Evolutionary conservation across 768 basidiomycete genomes (phyloP).

Genomic region (Xerocomus potaroensis): DNA sequence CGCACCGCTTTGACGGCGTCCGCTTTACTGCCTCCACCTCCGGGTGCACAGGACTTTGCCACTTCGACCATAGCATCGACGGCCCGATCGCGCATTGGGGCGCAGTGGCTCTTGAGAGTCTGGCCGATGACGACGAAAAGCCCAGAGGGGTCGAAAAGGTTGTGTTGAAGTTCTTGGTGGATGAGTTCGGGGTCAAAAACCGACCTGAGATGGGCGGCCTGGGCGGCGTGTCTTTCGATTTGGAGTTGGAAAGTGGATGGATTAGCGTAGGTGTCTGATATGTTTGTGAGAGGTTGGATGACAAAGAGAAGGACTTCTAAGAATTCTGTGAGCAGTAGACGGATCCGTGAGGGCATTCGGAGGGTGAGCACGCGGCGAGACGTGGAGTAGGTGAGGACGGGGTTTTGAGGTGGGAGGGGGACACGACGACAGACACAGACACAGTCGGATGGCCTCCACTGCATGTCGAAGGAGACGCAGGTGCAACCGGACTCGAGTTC

Average conservation of each 20-base stretch:
- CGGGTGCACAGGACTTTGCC: constrained; percentile 55
- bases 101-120: constrained; percentile 86
- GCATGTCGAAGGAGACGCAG: constrained; percentile 69
- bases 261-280: constrained; percentile 57
- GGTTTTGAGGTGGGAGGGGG: constrained; percentile 37
- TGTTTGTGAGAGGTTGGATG: constrained; percentile 71
- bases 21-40: constrained; percentile 49
- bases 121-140: constrained; percentile 76
- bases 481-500: constrained; percentile 83
- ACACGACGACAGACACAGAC: constrained; percentile 52
- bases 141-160: constrained; percentile 72
- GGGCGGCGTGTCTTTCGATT: constrained; percentile 57
- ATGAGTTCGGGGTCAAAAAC: constrained; percentile 82
- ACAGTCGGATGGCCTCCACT: constrained; percentile 50
- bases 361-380: constrained; percentile 49
- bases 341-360: constrained; percentile 69
- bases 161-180: constrained; percentile 73
- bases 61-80: constrained; percentile 80
- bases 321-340: constrained; percentile 66
- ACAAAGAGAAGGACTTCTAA: constrained; percentile 78
- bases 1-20: constrained; percentile 72
- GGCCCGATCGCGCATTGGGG: constrained; percentile 84
- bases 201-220: constrained; percentile 62
- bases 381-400: constrained; percentile 43
- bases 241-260: constrained; percentile 56